Percentiles rank a stretch among this genome's conserved stretches.
These are phyloP conservation scores for Sporothrix sp. DNA, from an alignment of 2,329 filamentous ascomycete genomes.

Conservation along the genomic window DNA sequence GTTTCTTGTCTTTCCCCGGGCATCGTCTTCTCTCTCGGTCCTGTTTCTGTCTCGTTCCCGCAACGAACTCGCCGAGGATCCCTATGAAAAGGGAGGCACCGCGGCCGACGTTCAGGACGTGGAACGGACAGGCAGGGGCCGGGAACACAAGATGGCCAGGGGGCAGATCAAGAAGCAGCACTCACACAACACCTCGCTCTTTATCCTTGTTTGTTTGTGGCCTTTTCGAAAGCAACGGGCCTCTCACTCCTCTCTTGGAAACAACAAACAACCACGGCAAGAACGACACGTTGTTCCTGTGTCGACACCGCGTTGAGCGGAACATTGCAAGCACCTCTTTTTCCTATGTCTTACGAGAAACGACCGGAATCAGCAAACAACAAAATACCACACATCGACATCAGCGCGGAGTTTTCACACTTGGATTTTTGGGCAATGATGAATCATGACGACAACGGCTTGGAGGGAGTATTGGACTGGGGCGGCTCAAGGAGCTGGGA, in stretches of 20 bases:
- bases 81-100: constrained; percentile 14
- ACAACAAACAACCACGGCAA: not conserved
- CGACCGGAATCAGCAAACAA: not conserved
- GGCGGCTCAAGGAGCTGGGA: not conserved
- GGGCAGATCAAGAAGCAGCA: no score
- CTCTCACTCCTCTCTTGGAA: not conserved
- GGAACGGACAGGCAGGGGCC: no score
- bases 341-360: constrained; percentile 6
- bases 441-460: not conserved
- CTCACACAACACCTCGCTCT: no score
- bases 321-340: not conserved
- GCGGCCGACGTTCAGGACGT: not conserved
- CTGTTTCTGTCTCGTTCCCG: constrained; percentile 12
- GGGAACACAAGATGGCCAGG: no score
- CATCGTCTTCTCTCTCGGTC: not conserved
- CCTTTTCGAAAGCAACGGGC: no score
- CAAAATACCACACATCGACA: not conserved
- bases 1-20: constrained; percentile 9
- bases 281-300: not conserved
- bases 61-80: not conserved
- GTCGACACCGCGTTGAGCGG: not conserved
- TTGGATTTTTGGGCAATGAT: not conserved
- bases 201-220: no score
- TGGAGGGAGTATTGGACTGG: not conserved
- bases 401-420: not conserved